Conservation (phyloP, 202 grass and related monocot genomes). For the Cymbopogon flexuosus region DNA sequence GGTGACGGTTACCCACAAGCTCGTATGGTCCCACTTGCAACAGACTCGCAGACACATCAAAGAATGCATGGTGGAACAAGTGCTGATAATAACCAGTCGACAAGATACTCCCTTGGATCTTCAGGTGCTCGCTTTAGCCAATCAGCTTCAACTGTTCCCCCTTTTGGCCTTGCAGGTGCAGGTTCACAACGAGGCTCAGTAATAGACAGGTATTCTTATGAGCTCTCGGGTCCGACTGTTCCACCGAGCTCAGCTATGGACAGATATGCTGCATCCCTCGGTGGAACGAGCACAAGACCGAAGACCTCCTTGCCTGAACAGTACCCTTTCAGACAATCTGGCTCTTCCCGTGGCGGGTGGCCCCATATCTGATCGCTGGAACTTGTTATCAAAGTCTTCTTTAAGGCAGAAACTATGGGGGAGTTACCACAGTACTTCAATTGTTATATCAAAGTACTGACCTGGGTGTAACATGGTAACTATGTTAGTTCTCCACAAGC, state of each 20-base stretch:
- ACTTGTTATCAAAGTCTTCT: background rate
- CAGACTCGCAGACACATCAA: background rate
- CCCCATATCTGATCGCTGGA: constrained; percentile 6
- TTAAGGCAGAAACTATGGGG: background rate
- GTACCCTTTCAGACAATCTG: constrained; percentile 8
- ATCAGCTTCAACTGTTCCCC: constrained; percentile 19
- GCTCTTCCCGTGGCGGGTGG: constrained; percentile 12
- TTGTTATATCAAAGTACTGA: background rate
- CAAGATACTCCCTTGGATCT: constrained; percentile 27
- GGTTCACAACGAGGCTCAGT: constrained; percentile 36
- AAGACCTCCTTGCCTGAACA: constrained; percentile 5
- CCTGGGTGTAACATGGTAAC: background rate
- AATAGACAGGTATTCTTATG: constrained; percentile 44
- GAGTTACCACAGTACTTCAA: background rate
- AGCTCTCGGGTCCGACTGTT: constrained; percentile 16
- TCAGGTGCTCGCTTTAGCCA: constrained; percentile 27
- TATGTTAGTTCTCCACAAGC: background rate
- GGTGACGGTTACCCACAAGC: constrained; percentile 5
- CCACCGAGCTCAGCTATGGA: constrained; percentile 40
- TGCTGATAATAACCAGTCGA: background rate
- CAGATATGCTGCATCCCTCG: constrained; percentile 42
- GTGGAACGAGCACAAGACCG: constrained; percentile 32
- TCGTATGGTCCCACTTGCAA: background rate
- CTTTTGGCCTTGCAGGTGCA: constrained; percentile 31
- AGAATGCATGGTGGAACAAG: constrained; percentile 2